Evolutionary conservation across 768 basidiomycete species (phyloP).

Genomic region (Phanerochaete sordida): DNA sequence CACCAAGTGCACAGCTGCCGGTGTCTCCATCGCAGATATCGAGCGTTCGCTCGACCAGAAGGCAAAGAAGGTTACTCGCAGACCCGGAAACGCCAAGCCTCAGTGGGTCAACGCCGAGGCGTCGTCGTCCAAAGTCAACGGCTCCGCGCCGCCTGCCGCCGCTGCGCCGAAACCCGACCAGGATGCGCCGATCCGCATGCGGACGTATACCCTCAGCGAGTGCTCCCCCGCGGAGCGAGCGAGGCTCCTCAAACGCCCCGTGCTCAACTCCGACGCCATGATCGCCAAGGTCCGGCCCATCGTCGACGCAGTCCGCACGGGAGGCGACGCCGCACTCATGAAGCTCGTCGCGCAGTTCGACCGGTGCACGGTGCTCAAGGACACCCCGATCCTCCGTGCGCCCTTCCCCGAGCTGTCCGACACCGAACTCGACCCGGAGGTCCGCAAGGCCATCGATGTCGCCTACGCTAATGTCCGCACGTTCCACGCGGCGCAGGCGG

Average conservation of each 20-base stretch:
- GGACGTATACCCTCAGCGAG: slow-evolving; percentile 56
- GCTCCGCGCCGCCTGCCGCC: slow-evolving; percentile 23
- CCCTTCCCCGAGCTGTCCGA: slow-evolving; percentile 63
- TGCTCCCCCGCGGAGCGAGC: slow-evolving; percentile 51
- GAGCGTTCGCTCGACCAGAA: slow-evolving; percentile 82
- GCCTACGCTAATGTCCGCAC: slow-evolving; percentile 90
- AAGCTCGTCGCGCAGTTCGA: slow-evolving; percentile 94
- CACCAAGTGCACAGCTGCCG: slow-evolving; percentile 77
- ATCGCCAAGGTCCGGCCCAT: slow-evolving; percentile 93
- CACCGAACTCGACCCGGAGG: slow-evolving; percentile 52
- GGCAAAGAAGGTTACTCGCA: slow-evolving; percentile 79
- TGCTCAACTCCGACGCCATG: slow-evolving; percentile 86
- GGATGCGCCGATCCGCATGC: slow-evolving; percentile 69
- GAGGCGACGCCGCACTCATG: slow-evolving; percentile 84
- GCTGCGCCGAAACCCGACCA: slow-evolving; percentile 13
- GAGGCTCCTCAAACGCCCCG: slow-evolving; percentile 80
- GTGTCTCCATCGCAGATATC: slow-evolving; percentile 80
- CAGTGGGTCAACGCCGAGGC: slow-evolving; percentile 48
- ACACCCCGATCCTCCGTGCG: slow-evolving; percentile 11
- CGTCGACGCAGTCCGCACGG: slow-evolving; percentile 77
- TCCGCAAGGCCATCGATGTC: slow-evolving; percentile 79
- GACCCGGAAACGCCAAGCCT: slow-evolving; percentile 90
- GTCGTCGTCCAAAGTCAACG: slow-evolving; percentile 16
- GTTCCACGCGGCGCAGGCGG: slow-evolving; percentile 90
- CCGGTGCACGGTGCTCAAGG: slow-evolving; percentile 62